Conservation (phyloP, 1,284 basidiomycete genomes). For the Exobasidium rhododendri region DNA sequence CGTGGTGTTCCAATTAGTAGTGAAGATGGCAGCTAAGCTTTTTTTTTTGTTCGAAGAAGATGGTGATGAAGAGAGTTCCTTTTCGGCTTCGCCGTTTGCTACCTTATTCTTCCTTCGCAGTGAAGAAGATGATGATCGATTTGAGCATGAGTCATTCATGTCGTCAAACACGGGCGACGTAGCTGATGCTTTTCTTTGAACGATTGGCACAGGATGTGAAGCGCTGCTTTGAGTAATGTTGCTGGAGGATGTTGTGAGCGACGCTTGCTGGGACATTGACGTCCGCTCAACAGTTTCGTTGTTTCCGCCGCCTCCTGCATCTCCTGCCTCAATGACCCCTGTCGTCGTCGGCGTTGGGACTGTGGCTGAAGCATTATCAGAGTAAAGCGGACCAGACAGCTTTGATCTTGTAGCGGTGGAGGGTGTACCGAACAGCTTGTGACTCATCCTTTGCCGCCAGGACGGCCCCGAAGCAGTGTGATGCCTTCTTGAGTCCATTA, state of each 20-base stretch:
- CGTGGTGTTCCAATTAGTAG: not conserved
- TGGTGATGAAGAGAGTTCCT: not conserved
- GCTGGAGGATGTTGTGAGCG: no score
- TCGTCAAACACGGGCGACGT: not conserved
- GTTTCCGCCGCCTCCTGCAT: no score
- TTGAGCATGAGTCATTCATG: not conserved
- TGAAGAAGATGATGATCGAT: not conserved
- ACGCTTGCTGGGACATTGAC: no score
- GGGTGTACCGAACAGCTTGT: not conserved
- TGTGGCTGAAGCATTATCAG: not conserved
- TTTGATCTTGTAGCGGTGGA: not conserved
- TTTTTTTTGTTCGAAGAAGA: constrained; percentile 11
- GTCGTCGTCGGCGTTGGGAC: not conserved
- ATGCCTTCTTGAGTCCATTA: no score
- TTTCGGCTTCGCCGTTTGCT: not conserved
- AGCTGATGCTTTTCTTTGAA: not conserved
- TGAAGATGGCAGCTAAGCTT: not conserved
- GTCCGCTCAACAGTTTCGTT: no score
- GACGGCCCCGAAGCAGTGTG: no score
- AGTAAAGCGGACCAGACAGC: not conserved
- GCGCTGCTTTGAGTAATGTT: no score
- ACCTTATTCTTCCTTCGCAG: not conserved
- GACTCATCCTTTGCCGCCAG: not conserved
- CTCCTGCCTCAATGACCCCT: no score
- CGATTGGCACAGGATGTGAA: not conserved